A percentile compares a stretch with the other conserved stretches of the same genome.
Conservation (phyloP, 257 asterid species). For the Orobanche coerulescens region DNA sequence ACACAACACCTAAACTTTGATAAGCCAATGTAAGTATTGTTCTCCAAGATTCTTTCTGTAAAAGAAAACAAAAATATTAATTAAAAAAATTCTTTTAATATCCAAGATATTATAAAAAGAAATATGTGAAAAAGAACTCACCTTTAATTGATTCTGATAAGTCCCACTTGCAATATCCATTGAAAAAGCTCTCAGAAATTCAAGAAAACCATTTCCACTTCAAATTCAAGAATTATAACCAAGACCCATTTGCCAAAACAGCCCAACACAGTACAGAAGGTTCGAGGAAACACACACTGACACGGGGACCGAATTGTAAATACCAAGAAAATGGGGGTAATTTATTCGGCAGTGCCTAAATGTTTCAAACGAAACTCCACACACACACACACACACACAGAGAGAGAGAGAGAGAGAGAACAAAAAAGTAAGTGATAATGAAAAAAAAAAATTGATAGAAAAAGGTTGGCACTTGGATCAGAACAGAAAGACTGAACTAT, state of each 20-base stretch:
- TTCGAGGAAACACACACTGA: slow-evolving; percentile 7
- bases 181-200: slow-evolving; percentile 29
- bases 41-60: slow-evolving; percentile 78
- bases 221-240: slow-evolving; percentile 29
- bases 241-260: slow-evolving; percentile 26
- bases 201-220: slow-evolving; percentile 34
- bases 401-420: slow-evolving; percentile 13
- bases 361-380: slow-evolving; percentile 21
- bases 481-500: slow-evolving; percentile 12
- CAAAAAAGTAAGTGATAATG: background rate
- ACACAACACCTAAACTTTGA: slow-evolving; percentile 88
- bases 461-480: slow-evolving; percentile 22
- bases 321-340: slow-evolving; percentile 20
- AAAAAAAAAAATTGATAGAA: slow-evolving; percentile 3
- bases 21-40: slow-evolving; percentile 66
- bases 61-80: background rate
- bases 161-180: slow-evolving; percentile 76
- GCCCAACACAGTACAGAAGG: slow-evolving; percentile 17
- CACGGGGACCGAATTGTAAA: slow-evolving; percentile 23
- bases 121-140: slow-evolving; percentile 17
- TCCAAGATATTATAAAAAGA: background rate
- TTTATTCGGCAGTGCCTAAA: slow-evolving; percentile 23
- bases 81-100: background rate
- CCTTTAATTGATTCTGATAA: slow-evolving; percentile 51
- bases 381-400: slow-evolving; percentile 31